Conservation (phyloP, 768 basidiomycete species). For the Mycena chlorophos region DNA sequence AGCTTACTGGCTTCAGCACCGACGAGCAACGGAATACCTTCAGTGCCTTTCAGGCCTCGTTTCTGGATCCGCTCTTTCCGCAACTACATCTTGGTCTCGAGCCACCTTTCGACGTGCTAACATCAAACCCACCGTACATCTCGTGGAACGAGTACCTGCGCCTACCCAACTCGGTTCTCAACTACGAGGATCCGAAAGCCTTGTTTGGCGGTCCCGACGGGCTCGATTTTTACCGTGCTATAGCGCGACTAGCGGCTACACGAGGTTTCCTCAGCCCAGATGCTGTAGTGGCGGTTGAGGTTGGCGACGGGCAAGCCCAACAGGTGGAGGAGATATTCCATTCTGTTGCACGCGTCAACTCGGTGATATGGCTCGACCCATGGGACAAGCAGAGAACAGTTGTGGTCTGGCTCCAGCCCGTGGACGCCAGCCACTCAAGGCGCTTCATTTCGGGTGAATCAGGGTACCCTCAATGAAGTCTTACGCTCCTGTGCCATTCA, state of each 20-base stretch:
- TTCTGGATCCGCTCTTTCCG: conserved; percentile 49
- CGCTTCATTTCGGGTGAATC: background rate
- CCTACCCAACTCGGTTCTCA: conserved; percentile 68
- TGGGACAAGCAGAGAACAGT: conserved; percentile 78
- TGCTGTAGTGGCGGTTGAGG: conserved; percentile 73
- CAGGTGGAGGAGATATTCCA: conserved; percentile 61
- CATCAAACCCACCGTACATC: conserved; percentile 88
- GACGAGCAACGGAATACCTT: conserved; percentile 40
- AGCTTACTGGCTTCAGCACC: conserved; percentile 39
- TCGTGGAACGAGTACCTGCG: conserved; percentile 59
- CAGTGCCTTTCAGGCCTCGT: conserved; percentile 38
- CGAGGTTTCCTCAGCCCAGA: conserved; percentile 51
- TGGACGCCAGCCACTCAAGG: background rate
- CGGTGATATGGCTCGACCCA: conserved; percentile 78
- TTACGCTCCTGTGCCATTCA: conserved; percentile 4
- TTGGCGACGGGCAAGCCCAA: conserved; percentile 71
- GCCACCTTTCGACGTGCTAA: conserved; percentile 72
- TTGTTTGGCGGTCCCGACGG: background rate
- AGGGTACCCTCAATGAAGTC: background rate
- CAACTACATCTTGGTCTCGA: conserved; percentile 30
- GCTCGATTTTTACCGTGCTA: conserved; percentile 60
- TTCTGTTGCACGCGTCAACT: conserved; percentile 44
- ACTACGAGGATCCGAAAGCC: conserved; percentile 52
- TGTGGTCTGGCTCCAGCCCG: conserved; percentile 36
- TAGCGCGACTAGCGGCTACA: conserved; percentile 58